phyloP scores from a whole-genome alignment of 768 basidiomycete genomes.

The Amanita exitialis region DNA sequence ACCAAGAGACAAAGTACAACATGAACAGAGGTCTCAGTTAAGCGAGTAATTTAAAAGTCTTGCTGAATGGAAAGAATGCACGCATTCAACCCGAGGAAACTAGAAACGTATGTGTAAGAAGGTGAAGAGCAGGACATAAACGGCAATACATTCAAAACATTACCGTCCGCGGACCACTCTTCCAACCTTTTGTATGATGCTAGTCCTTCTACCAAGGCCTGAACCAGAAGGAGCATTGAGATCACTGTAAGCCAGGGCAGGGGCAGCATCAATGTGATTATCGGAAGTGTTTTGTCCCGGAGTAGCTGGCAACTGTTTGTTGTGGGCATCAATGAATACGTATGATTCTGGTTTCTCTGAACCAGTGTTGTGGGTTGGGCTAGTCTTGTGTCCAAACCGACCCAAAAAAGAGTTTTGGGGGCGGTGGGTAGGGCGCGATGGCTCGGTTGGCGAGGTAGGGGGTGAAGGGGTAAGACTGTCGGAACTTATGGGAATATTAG shows the following conservation, averaged over 20 bases:
- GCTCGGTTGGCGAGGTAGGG: slow-evolving; percentile 19
- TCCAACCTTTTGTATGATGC: slow-evolving; percentile 73
- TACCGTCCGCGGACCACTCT: slow-evolving; percentile 54
- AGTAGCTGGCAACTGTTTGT: slow-evolving; percentile 48
- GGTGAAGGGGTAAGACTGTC: slow-evolving; percentile 32
- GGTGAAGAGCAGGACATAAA: background rate
- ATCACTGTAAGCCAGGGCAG: slow-evolving; percentile 9
- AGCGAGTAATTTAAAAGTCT: background rate
- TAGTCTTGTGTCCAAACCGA: slow-evolving; percentile 36
- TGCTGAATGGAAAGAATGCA: background rate
- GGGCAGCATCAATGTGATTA: slow-evolving; percentile 14
- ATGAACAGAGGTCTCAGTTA: background rate
- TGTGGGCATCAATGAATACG: slow-evolving; percentile 54
- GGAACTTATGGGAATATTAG: slow-evolving; percentile 64
- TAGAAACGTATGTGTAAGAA: background rate
- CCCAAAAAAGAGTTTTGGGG: slow-evolving; percentile 71
- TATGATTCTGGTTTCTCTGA: slow-evolving; percentile 43
- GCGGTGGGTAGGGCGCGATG: slow-evolving; percentile 55
- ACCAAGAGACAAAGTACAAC: background rate
- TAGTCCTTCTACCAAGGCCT: slow-evolving; percentile 62
- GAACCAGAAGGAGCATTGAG: slow-evolving; percentile 18
- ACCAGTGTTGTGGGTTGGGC: slow-evolving; percentile 12
- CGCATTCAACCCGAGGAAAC: background rate
- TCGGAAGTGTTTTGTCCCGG: slow-evolving; percentile 12
- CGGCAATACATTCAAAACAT: slow-evolving; percentile 10